Evolutionary conservation across 2,329 filamentous ascomycete species (phyloP).

Genomic region (Xylaria digitata): DNA sequence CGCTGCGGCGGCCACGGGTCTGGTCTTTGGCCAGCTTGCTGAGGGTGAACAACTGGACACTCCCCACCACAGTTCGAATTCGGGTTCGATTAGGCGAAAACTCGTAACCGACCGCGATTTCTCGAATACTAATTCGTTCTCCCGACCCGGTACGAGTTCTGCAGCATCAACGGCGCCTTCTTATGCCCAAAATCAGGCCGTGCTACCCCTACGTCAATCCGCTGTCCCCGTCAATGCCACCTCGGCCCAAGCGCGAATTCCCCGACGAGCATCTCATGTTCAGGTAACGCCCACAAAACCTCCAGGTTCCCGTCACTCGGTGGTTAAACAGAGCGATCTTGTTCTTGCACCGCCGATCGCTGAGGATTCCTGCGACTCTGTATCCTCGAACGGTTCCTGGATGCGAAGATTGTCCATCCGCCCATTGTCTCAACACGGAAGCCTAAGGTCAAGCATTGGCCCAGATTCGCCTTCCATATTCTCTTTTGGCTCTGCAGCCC

Average conservation of each 20-base stretch:
- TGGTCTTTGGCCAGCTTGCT: slow-evolving; percentile 67
- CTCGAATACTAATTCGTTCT: slow-evolving; percentile 45
- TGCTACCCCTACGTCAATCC: slow-evolving; percentile 44
- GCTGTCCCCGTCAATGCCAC: slow-evolving; percentile 32
- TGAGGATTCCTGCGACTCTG: slow-evolving; percentile 65
- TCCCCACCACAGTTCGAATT: slow-evolving; percentile 46
- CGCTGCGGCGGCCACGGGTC: slow-evolving; percentile 68
- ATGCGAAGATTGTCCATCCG: slow-evolving; percentile 76
- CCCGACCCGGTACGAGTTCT: slow-evolving; percentile 57
- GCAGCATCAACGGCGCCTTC: slow-evolving; percentile 49
- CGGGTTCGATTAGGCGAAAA: slow-evolving; percentile 50
- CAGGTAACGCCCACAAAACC: slow-evolving; percentile 57
- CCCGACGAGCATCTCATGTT: slow-evolving; percentile 44
- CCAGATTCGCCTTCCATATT: slow-evolving; percentile 74
- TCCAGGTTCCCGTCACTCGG: slow-evolving; percentile 57
- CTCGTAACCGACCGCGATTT: slow-evolving; percentile 52
- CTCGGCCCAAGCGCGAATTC: slow-evolving; percentile 47
- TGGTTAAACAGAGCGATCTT: slow-evolving; percentile 50
- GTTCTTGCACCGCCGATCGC: slow-evolving; percentile 45
- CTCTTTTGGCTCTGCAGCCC: slow-evolving; percentile 74
- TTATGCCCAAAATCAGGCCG: slow-evolving; percentile 53
- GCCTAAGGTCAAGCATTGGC: slow-evolving; percentile 71
- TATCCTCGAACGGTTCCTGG: slow-evolving; percentile 76
- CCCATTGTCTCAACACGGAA: slow-evolving; percentile 72
- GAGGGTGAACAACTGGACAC: slow-evolving; percentile 51